phyloP scores from a whole-genome alignment of 495 filamentous ascomycete genomes.

The Penicillium subrubescens region DNA sequence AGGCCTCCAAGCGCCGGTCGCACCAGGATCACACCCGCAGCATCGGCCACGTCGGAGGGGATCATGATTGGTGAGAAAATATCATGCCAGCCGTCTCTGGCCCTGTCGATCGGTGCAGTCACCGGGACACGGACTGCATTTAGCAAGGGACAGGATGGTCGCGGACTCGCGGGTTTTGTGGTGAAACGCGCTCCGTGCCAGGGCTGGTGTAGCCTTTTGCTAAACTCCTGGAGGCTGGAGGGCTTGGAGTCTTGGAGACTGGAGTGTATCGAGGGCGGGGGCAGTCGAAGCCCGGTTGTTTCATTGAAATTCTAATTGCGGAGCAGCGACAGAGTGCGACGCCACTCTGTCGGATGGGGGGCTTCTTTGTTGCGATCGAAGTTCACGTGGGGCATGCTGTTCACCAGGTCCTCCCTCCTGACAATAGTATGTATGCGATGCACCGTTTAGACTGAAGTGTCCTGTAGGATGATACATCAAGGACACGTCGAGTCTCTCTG shows the following conservation, averaged over 20 bases:
- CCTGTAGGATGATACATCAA: neutral
- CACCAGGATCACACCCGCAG: constrained; percentile 20
- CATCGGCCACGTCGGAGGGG: constrained; percentile 7
- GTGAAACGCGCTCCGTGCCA: constrained; percentile 20
- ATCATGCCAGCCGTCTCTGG: constrained; percentile 16
- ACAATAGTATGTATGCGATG: neutral
- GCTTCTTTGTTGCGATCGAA: constrained; percentile 2
- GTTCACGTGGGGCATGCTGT: constrained; percentile 9
- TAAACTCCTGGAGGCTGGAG: neutral
- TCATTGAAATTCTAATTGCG: constrained; percentile 17
- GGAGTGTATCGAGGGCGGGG: neutral
- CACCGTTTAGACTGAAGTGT: neutral
- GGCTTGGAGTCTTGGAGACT: neutral
- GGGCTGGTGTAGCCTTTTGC: neutral
- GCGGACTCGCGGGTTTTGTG: constrained; percentile 9
- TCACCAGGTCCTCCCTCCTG: constrained; percentile 4
- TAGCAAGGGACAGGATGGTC: constrained; percentile 6
- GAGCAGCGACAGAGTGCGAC: constrained; percentile 6
- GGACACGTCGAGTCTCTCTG: constrained; percentile 5
- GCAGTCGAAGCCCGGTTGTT: constrained; percentile 19
- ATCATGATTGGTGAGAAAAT: constrained; percentile 17
- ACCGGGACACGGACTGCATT: constrained; percentile 24
- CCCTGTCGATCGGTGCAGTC: constrained; percentile 21
- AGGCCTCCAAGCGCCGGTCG: constrained; percentile 19
- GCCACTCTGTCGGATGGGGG: neutral